Evolutionary conservation across 257 asterid genomes (phyloP), one percentile per base, ranked within the genome.

Genomic region (Ilex asprella): DNA sequence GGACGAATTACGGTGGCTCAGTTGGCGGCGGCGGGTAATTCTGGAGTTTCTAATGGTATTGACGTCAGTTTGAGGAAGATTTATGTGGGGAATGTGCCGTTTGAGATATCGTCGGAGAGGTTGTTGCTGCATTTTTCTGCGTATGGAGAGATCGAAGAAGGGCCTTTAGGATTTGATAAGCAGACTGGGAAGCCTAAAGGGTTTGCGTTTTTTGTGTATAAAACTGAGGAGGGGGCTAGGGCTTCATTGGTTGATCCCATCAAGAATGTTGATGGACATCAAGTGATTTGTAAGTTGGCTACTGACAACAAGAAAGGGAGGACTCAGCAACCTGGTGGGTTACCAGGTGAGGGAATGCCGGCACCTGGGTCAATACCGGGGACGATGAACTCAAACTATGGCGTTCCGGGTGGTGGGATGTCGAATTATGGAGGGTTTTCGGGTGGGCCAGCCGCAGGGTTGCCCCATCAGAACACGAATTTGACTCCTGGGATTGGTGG

Each of bases 81-180:
- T 60, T 92, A 89, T 73, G 99, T 92, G 31, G 99, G 99, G 62
- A 86, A 89, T 76, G 81, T 92, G 69, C 99, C 99, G 0, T 92
- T 89, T 60, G 97, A 92, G 79, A 86, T 92, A 51, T 59, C 85
- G 5, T 84, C 94, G 0, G 99, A 92, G 77, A 85, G 89, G 75
- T 44, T 92, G 63, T 74, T 92, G 84, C 59, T 73, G 58, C 86
- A 81, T 31, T 92, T 92, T 59, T 73, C 97, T 0, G 82, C 71
- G 71, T 92, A 72, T 41, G 97, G 99, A 41, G 99, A 92, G 72
- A 89, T 92, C 64, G 99, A 92, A 83, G 99, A 92, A 70, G 99
- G 99, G 59, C 99, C 97, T 0, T 62, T 92, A 51, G 99, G 99
- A 62, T 92, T 92, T 65, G 99, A 92, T 75, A 92, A 92, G 82